Base-by-base conservation (phyloP, 169 alveolate genomes). In the Eimeria falciformis region DNA sequence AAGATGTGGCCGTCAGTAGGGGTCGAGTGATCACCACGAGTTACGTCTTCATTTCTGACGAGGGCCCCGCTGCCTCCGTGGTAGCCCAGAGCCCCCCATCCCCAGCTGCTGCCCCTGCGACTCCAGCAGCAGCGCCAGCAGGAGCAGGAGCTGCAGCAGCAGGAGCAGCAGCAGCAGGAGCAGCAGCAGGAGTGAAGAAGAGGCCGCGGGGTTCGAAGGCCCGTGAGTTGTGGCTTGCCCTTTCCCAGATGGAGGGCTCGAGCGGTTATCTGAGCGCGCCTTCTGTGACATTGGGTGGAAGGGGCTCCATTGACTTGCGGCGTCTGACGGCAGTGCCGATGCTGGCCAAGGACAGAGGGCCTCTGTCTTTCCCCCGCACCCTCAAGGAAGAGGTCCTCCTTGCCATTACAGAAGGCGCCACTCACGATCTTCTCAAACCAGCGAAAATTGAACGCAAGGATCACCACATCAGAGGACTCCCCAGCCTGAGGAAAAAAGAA, bases 21-120 rank as follows among this genome's bases (percentile, higher is more conserved):
- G 71, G 71, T 27, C 71, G 71, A 5, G 71, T 58, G 29, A 27
- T 58, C 9, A 58, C 71, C 33, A 7, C 11, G 9, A 58, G 71
- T n/a, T 58, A 58, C 25, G 71, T 58, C 71, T 58, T 58, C 21
- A 58, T 58, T 11, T 58, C 71, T 7, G 71, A 58, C 27, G 71
- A 58, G 27, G 71, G 18, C 7, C 71, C 71, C 7, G 33, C 71
- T 14, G 18, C 71, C 21, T 7, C 71, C 25, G 71, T 27, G 11
- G 27, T 9, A 5, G 18, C 27, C 14, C n/a, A n/a, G n/a, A n/a
- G n/a, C n/a, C n/a, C n/a, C n/a, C 62, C 62, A 50, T 50, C 62
- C 14, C 71, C 71, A 14, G 71, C 71, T 5, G 27, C 33, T 5
- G 18, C 27, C 5, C 29, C 71, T 11, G 33, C 71, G 5, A 14